Conservation (phyloP, 2,329 filamentous ascomycete genomes). For the Penicillium frequentans region DNA sequence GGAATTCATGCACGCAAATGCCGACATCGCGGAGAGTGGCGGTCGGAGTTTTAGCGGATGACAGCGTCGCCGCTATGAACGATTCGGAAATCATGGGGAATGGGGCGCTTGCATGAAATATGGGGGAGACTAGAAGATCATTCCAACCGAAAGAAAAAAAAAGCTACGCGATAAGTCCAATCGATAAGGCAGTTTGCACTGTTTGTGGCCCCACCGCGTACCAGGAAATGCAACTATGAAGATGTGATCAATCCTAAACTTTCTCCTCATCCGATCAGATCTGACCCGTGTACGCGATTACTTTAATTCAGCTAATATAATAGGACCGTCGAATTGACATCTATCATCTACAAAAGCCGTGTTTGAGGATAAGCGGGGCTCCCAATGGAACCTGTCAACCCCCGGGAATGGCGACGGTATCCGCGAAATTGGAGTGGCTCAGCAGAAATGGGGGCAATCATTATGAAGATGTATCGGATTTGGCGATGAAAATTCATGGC, state of each 20-base stretch:
- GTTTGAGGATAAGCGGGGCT: background rate
- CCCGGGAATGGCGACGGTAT: background rate
- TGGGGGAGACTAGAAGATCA: slow-evolving; percentile 13
- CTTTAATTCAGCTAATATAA: slow-evolving; percentile 5
- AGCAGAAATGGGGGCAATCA: background rate
- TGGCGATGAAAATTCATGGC: background rate
- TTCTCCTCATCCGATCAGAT: slow-evolving; percentile 4
- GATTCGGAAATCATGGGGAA: slow-evolving; percentile 50
- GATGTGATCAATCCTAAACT: slow-evolving; percentile 19
- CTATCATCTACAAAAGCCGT: slow-evolving; percentile 9
- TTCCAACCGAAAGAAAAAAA: slow-evolving; percentile 10
- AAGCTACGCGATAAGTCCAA: slow-evolving; percentile 20
- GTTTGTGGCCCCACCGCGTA: slow-evolving; percentile 26
- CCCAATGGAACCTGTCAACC: slow-evolving; percentile 14
- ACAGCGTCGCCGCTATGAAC: slow-evolving; percentile 47
- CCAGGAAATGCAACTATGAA: background rate
- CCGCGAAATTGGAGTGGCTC: background rate
- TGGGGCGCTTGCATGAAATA: slow-evolving; percentile 20
- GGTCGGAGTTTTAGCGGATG: slow-evolving; percentile 42
- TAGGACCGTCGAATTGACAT: slow-evolving; percentile 1
- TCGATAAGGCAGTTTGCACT: slow-evolving; percentile 35
- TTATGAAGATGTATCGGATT: background rate
- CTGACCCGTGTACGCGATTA: slow-evolving; percentile 1
- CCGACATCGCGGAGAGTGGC: slow-evolving; percentile 71
- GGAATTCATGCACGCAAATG: slow-evolving; percentile 81